A percentile compares a stretch with the other conserved stretches of the same genome.
These are phyloP conservation scores for Cyathus striatus DNA, from an alignment of 768 basidiomycete species.

Conservation along the genomic window DNA sequence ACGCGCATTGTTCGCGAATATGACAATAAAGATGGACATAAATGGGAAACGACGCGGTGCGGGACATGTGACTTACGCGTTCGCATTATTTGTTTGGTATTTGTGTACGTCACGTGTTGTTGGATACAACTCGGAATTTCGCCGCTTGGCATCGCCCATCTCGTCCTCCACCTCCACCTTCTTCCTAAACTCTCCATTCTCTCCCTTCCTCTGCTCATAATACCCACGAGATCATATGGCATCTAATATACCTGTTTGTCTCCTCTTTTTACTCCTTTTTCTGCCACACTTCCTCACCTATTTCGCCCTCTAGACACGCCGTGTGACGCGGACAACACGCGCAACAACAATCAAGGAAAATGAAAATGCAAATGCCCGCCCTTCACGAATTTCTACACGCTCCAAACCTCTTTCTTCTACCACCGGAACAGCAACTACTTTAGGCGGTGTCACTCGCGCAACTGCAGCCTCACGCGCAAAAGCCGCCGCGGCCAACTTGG, in stretches of 20 bases:
- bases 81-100: constrained; percentile 23
- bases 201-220: constrained; percentile 10
- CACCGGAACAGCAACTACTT: constrained; percentile 28
- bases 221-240: constrained; percentile 31
- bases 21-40: not conserved
- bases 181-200: constrained; percentile 8
- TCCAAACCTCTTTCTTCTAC: constrained; percentile 49
- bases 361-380: constrained; percentile 71
- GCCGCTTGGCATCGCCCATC: constrained; percentile 10
- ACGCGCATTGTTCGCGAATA: too few species aligned
- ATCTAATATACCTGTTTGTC: constrained; percentile 40
- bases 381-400: constrained; percentile 54
- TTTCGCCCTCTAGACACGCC: constrained; percentile 52
- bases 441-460: constrained; percentile 40
- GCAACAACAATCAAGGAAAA: constrained; percentile 54
- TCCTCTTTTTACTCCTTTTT: constrained; percentile 3
- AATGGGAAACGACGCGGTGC: not conserved
- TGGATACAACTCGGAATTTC: constrained; percentile 25
- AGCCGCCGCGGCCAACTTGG: constrained; percentile 30
- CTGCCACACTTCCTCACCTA: not conserved
- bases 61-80: constrained; percentile 40
- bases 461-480: constrained; percentile 54
- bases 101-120: constrained; percentile 36
- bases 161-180: constrained; percentile 15
- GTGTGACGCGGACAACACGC: constrained; percentile 51